These are phyloP conservation scores for Dunaliella salina DNA, from an alignment of 163 green algal genomes.

Conservation along the genomic window DNA sequence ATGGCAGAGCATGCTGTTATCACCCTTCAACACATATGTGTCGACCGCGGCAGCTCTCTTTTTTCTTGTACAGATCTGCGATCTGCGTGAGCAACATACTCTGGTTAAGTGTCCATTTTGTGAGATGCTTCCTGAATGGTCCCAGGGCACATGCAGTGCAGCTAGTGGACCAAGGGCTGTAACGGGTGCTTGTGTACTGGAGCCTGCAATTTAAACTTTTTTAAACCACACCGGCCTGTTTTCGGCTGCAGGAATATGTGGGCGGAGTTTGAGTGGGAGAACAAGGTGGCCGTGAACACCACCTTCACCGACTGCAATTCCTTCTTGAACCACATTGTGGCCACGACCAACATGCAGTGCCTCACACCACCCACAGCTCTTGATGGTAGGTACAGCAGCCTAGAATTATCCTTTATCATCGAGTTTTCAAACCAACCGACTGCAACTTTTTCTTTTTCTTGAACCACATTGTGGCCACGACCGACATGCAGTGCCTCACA, in stretches of 20 bases:
- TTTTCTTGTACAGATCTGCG: too few species aligned
- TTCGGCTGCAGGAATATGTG: constrained; percentile 93
- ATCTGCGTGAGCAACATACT: too few species aligned
- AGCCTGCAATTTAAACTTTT: too few species aligned
- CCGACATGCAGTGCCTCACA: constrained; percentile 97
- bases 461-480: constrained; percentile 89
- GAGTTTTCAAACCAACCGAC: constrained; percentile 52
- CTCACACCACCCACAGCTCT: constrained; percentile 83
- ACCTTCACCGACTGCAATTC: constrained; percentile 77
- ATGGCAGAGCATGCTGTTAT: too few species aligned
- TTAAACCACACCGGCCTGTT: background rate
- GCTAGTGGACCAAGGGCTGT: too few species aligned
- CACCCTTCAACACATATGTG: too few species aligned
- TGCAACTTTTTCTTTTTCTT: constrained; percentile 84
- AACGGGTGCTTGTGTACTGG: too few species aligned
- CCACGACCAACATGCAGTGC: constrained; percentile 95
- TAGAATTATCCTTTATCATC: too few species aligned
- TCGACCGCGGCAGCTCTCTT: too few species aligned
- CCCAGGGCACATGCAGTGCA: too few species aligned
- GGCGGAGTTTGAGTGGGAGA: constrained; percentile 99
- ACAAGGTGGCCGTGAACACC: constrained; percentile 98
- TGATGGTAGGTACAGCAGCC: constrained; percentile 44
- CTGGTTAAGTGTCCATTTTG: too few species aligned
- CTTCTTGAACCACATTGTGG: constrained; percentile 94
- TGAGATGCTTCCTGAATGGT: too few species aligned